A percentile compares a stretch with the other conserved stretches of the same genome.
These are phyloP conservation scores for Tetracladium setigerum DNA, from an alignment of 495 filamentous ascomycete species.

Conservation along the genomic window DNA sequence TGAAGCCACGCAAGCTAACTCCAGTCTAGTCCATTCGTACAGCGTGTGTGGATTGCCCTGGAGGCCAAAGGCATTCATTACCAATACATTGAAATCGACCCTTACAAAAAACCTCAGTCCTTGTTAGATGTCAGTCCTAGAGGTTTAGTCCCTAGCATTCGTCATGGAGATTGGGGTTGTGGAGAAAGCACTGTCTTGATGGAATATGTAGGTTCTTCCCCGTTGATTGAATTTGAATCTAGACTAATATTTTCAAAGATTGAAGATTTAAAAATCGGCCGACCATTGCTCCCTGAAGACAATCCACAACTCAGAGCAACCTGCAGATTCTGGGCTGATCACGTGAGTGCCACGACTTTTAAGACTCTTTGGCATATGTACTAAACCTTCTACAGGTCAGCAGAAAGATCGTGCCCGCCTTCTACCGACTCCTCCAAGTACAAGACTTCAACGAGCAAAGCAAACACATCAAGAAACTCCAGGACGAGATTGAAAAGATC, in stretches of 20 bases:
- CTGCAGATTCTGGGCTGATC: conserved; percentile 81
- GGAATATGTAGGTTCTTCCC: conserved; percentile 62
- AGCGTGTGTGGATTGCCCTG: conserved; percentile 94
- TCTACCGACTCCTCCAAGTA: conserved; percentile 71
- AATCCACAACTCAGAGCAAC: conserved; percentile 66
- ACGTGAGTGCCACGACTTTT: conserved; percentile 44
- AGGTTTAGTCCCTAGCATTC: conserved; percentile 76
- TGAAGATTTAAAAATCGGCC: conserved; percentile 63
- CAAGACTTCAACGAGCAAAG: conserved; percentile 59
- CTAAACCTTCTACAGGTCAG: conserved; percentile 53
- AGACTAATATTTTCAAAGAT: conserved; percentile 38
- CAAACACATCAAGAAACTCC: conserved; percentile 55
- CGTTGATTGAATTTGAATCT: not conserved
- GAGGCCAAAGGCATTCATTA: conserved; percentile 78
- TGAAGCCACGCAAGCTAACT: not conserved
- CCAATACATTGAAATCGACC: conserved; percentile 89
- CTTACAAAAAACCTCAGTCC: conserved; percentile 71
- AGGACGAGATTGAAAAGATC: conserved; percentile 61
- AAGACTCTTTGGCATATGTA: not conserved
- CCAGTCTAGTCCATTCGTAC: conserved; percentile 53
- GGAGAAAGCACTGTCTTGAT: conserved; percentile 83
- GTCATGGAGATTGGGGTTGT: conserved; percentile 79
- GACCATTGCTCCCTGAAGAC: conserved; percentile 54
- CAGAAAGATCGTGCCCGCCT: conserved; percentile 70
- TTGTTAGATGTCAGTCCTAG: conserved; percentile 83